Evolutionary conservation across 148 eudicot genomes (phyloP).

Genomic region (Rheum nobile): DNA sequence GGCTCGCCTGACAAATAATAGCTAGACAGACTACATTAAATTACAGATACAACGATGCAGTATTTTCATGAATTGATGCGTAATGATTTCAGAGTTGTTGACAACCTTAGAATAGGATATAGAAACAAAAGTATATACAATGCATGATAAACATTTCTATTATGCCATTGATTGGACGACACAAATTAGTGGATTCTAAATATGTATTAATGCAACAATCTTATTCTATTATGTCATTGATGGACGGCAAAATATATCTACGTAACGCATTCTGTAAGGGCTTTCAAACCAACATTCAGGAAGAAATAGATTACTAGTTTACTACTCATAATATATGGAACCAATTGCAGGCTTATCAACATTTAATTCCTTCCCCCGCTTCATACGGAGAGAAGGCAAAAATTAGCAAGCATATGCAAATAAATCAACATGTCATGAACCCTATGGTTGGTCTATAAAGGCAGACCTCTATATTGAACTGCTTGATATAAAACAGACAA

Average conservation of each 20-base stretch:
- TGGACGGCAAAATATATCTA: not conserved
- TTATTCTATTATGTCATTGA: not conserved
- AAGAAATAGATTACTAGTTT: not conserved
- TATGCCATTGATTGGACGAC: too few relatives aligned
- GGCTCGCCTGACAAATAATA: conserved; percentile 69
- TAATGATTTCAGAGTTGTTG: not conserved
- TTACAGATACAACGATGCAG: not conserved
- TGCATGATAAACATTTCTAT: not conserved
- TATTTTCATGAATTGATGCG: not conserved
- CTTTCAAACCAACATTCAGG: not conserved
- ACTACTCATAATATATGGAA: not conserved
- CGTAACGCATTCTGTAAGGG: not conserved
- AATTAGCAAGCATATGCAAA: not conserved
- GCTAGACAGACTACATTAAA: conserved; percentile 1
- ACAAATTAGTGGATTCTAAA: not conserved
- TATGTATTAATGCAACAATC: not conserved
- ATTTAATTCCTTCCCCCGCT: not conserved
- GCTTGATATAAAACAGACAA: not conserved
- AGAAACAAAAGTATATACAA: not conserved
- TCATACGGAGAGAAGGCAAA: not conserved
- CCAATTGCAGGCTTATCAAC: not conserved
- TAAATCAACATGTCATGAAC: not conserved
- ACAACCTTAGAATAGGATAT: not conserved
- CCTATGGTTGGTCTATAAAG: not conserved
- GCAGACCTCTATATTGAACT: not conserved